Conservation (phyloP, 495 filamentous ascomycete species). For the Hyaloscypha bicolor region DNA sequence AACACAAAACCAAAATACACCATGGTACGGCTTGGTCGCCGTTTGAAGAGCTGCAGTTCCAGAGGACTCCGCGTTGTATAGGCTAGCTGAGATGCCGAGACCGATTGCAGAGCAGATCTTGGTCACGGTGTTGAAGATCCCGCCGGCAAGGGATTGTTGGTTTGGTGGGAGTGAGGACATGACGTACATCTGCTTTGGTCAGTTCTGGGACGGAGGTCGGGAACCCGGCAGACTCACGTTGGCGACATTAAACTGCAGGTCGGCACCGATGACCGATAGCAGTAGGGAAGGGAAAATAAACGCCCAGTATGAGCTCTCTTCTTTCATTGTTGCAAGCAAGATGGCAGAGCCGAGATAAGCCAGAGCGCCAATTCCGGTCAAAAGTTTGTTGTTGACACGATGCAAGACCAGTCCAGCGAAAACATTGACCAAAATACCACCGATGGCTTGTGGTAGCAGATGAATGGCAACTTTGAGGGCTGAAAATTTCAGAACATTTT, state of each 20-base stretch:
- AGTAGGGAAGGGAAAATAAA: constrained; percentile 58
- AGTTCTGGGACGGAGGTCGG: neutral
- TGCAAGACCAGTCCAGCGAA: constrained; percentile 52
- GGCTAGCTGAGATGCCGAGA: constrained; percentile 54
- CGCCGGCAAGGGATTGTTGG: constrained; percentile 60
- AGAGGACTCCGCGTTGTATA: constrained; percentile 41
- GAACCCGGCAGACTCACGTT: constrained; percentile 46
- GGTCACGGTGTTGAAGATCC: constrained; percentile 60
- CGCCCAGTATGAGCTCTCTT: constrained; percentile 52
- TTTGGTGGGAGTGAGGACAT: constrained; percentile 55
- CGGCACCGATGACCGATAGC: constrained; percentile 56
- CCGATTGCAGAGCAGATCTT: constrained; percentile 53
- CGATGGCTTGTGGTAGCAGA: constrained; percentile 58
- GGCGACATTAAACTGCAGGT: constrained; percentile 63
- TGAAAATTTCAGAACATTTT: constrained; percentile 50
- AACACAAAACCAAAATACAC: constrained; percentile 57
- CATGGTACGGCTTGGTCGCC: constrained; percentile 43
- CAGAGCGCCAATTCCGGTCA: constrained; percentile 50
- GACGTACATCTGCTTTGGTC: constrained; percentile 52
- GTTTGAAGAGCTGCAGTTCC: constrained; percentile 38
- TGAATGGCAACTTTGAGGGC: constrained; percentile 55
- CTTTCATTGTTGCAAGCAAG: constrained; percentile 43
- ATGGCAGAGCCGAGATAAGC: constrained; percentile 47
- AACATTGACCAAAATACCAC: constrained; percentile 51
- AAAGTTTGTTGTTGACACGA: constrained; percentile 49